Percentiles rank a stretch among this genome's conserved stretches.
phyloP scores from a whole-genome alignment of 2,329 filamentous ascomycete species.

The Cordyceps tenuipes region DNA sequence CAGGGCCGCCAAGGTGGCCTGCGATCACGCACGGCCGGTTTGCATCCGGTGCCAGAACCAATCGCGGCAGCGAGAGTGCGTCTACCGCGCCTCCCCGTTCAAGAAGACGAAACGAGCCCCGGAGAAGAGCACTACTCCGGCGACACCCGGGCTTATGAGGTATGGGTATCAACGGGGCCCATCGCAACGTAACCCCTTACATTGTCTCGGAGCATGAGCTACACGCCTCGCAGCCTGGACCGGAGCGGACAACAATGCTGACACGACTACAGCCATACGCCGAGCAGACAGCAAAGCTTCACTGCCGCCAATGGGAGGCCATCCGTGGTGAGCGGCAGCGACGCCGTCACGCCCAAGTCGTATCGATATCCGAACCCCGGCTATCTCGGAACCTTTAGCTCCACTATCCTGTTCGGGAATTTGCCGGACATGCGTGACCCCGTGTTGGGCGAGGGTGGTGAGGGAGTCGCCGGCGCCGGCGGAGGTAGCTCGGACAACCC shows the following conservation, averaged over 20 bases:
- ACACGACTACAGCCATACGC: neutral
- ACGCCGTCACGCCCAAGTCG: constrained; percentile 4
- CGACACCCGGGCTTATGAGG: neutral
- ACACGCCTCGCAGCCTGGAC: neutral
- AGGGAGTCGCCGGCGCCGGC: neutral
- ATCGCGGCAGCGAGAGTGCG: constrained; percentile 12
- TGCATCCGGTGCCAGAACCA: constrained; percentile 19
- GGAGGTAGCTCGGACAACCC: constrained; percentile 3
- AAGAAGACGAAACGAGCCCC: constrained; percentile 14
- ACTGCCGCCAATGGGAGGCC: neutral
- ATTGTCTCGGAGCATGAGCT: neutral
- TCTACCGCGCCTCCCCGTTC: constrained; percentile 15
- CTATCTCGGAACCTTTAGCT: constrained; percentile 13
- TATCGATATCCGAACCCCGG: constrained; percentile 10
- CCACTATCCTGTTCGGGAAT: constrained; percentile 13
- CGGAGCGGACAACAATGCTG: neutral
- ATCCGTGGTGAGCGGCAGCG: neutral
- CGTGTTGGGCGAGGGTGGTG: neutral
- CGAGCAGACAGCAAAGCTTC: neutral
- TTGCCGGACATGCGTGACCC: constrained; percentile 6
- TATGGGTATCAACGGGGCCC: neutral
- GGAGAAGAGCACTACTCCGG: constrained; percentile 8
- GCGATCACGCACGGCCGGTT: constrained; percentile 20
- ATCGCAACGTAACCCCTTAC: neutral
- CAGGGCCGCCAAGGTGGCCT: constrained; percentile 20